These are phyloP conservation scores for Ceratocystiopsis minuta DNA, from an alignment of 2,329 filamentous ascomycete species.

Conservation along the genomic window DNA sequence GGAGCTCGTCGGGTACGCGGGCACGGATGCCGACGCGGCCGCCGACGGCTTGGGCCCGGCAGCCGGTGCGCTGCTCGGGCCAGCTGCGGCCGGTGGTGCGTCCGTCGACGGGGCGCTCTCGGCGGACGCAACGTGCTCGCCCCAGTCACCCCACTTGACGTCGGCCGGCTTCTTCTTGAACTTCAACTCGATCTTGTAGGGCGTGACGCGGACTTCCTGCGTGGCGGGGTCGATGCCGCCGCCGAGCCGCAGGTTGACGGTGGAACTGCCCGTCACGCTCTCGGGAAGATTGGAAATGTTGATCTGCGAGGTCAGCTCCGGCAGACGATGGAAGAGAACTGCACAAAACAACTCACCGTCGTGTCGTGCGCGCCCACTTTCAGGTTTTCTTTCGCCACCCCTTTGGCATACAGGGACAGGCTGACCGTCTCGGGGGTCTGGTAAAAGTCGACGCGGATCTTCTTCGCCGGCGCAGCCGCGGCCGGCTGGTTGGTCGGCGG, in stretches of 20 bases:
- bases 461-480: conserved; percentile 12
- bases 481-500: conserved; percentile 3
- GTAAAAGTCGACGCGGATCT: conserved; percentile 23
- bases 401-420: conserved; percentile 23
- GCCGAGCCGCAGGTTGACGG: conserved; percentile 7
- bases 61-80: too few relatives aligned
- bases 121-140: too few relatives aligned
- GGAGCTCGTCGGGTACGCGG: conserved; percentile 73
- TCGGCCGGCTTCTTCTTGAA: conserved; percentile 12
- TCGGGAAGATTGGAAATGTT: too few relatives aligned
- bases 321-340: too few relatives aligned
- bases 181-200: conserved; percentile 18
- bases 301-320: too few relatives aligned
- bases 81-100: neutral
- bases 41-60: neutral
- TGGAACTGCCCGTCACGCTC: conserved; percentile 4
- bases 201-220: conserved; percentile 11
- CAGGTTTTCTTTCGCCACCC: conserved; percentile 13
- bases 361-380: conserved; percentile 1
- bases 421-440: conserved; percentile 20
- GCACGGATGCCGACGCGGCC: conserved; percentile 13
- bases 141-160: conserved; percentile 4
- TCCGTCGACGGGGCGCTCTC: too few relatives aligned
- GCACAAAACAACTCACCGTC: conserved; percentile 3
- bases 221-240: conserved; percentile 7